Evolutionary conservation across 2,329 filamentous ascomycete genomes (phyloP), one percentile per base, ranked within the genome.

Genomic region (Fusarium burgessii): DNA sequence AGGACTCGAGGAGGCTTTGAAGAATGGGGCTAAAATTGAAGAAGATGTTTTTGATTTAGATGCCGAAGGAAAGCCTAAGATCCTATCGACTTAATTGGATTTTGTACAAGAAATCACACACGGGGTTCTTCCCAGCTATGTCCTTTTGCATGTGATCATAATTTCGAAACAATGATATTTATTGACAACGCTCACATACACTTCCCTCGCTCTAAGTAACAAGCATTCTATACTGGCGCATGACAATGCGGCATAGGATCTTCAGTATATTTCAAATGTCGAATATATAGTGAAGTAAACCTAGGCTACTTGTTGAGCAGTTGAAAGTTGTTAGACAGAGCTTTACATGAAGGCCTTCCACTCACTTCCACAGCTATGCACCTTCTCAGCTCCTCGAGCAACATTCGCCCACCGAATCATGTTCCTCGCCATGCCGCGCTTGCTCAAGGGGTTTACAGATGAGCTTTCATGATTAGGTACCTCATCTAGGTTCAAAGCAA

Each of bases 401-500:
- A 63, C 35, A 36, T 68, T 71, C 2, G 47, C 56, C 56, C 62
- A 71, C 27, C 47, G 51, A 13, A 38, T 29, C 25, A 71, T 58
- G 20, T 71, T 70, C 41, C 56, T 41, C 6, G 51, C 20, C 12
- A 67, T 17, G 4, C 51, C 66, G 3, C 56, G 47, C 38, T 62
- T 70, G 14, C 67, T 67, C 18, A 35, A 43, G 4, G 42, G 66
- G 12, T 70, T 70, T 2, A 13, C 14, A 20, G 32, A 67, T 15
- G 56, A 58, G 6, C 17, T 67, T 5, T 62, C 62, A 25, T 70
- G 67, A 7, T 11, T 29, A 2, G 80, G 79, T 1, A 82, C 71
- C 6, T 74, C 77, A 1, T 78, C 75, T 18, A 81, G 56, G 58
- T 72, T 77, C 35, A 78, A 71, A n/a, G 80, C 79, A 20, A 82